Evolutionary conservation across 2,329 filamentous ascomycete genomes (phyloP), one percentile per base, ranked within the genome.

Genomic region (Nemania bipapillata): DNA sequence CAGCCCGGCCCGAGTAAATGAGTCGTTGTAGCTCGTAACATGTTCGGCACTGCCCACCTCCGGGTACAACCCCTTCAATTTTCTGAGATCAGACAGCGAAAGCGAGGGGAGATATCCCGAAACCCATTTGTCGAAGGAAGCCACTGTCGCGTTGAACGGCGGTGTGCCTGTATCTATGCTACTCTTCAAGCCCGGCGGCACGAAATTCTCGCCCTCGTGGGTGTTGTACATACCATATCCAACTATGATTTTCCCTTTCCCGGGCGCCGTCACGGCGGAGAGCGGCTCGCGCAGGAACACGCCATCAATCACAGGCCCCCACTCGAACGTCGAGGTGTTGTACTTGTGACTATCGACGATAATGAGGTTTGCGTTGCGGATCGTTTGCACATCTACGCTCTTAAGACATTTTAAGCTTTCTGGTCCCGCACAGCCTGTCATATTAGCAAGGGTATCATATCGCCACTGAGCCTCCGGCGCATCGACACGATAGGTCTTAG

Each of bases 191-290:
- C 83, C 85, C 0, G 83, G 75, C 0, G 87, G 86, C 24, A 89
- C 80, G 72, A 91, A 90, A 70, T 87, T 88, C 75, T 90, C 84
- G 24, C 89, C 88, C 77, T 90, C 88, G 73, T 89, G 85, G 0
- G 85, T 82, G 74, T 90, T 90, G 76, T 89, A 90, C 81, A 85
- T 86, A n/a, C 83, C 81, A 70, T 85, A 86, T 0, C 83, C 82
- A 8, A 79, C 75, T 1, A 85, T 80, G 2, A 82, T 82, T 60
- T 24, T 26, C 9, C 60, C 53, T 4, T 55, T 37, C 11, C 30
- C 59, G 3, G 71, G 76, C 0, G 72, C 70, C 0, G 84, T 79
- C 0, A 83, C 83, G 1, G 81, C 70, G 2, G 83, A 86, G 1
- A 90, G 79, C 20, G 80, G 79, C 63, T 81, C 76, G 1, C 74